Evolutionary conservation across 331 rosid genomes (phyloP).

Genomic region (Malus hybrid): DNA sequence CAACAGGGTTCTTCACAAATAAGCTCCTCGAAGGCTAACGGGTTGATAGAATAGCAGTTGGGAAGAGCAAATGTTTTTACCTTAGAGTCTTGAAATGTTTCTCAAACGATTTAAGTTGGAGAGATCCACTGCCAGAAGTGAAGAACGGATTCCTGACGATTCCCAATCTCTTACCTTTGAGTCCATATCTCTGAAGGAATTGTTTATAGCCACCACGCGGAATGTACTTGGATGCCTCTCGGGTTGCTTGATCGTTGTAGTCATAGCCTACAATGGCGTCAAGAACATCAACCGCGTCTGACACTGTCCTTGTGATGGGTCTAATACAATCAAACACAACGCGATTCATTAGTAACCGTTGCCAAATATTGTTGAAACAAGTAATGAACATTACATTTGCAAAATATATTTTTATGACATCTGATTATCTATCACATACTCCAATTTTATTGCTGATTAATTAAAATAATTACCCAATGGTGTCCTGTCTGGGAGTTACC

Average conservation of each 20-base stretch:
- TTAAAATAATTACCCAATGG: neutral
- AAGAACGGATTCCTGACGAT: conserved; percentile 26
- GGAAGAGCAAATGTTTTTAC: neutral
- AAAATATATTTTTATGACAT: too few relatives aligned
- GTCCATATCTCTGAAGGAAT: conserved; percentile 15
- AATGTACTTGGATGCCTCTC: conserved; percentile 15
- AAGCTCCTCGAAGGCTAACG: too few relatives aligned
- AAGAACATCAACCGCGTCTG: conserved; percentile 34
- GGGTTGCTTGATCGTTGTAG: conserved; percentile 26
- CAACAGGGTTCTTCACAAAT: neutral
- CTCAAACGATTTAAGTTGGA: conserved; percentile 8
- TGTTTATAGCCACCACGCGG: conserved; percentile 24
- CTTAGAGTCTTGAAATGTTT: conserved; percentile 13
- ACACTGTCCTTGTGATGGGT: conserved; percentile 33
- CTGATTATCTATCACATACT: too few relatives aligned
- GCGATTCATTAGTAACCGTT: neutral
- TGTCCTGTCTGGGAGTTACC: conserved; percentile 4
- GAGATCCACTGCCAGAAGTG: conserved; percentile 3
- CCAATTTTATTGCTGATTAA: too few relatives aligned
- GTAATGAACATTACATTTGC: neutral
- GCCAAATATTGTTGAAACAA: neutral
- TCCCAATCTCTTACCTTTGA: conserved; percentile 27
- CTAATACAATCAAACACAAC: conserved; percentile 2
- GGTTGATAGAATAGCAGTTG: too few relatives aligned
- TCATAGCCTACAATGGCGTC: conserved; percentile 33